phyloP scores from a whole-genome alignment of 2,329 filamentous ascomycete genomes.

The Karstenula rhodostoma region DNA sequence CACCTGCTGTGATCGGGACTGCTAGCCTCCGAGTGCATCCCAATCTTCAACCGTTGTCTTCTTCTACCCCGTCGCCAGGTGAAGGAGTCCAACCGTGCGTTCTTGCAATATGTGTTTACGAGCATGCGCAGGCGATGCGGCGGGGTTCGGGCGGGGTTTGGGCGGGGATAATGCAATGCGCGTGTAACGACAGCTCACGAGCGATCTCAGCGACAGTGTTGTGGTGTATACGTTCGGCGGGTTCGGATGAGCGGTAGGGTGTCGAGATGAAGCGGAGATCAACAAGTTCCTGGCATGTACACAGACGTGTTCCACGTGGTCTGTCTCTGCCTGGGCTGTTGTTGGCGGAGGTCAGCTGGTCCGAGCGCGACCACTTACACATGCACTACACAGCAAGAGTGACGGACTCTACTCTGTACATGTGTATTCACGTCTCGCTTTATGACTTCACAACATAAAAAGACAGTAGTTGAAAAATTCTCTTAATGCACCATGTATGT shows the following conservation, averaged over 20 bases:
- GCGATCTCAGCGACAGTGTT: background rate
- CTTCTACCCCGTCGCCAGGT: background rate
- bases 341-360: background rate
- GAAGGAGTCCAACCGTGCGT: background rate
- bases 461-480: background rate
- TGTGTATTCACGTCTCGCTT: background rate
- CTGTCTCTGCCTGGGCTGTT: background rate
- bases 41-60: background rate
- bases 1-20: background rate
- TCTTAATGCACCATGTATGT: background rate
- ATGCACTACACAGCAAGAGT: background rate
- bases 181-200: background rate
- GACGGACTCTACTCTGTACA: background rate
- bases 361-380: background rate
- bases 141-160: conserved; percentile 5
- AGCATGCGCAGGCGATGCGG: conserved; percentile 6
- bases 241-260: background rate
- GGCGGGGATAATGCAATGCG: background rate
- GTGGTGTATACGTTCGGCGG: background rate
- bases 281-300: background rate
- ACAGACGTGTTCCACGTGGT: background rate
- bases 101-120: background rate
- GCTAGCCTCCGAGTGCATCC: background rate
- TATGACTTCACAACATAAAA: background rate
- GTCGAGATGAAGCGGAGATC: background rate